Conservation (phyloP, 1,139 yeast genomes). For the Zygoascus meyerae region DNA sequence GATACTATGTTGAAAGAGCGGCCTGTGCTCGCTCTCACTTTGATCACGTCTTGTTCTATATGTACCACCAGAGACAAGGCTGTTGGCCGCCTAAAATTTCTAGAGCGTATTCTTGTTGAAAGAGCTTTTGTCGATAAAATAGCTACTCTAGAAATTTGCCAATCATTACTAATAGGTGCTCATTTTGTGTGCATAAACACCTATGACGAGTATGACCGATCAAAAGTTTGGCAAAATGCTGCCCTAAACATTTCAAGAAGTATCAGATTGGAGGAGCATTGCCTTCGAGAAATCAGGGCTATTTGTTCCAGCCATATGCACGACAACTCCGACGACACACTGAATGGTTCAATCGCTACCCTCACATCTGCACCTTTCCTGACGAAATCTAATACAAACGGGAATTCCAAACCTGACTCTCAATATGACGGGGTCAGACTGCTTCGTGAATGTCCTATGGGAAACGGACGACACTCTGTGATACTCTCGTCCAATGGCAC, state of each 20-base stretch:
- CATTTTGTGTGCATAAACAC: conserved; percentile 1
- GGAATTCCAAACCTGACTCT: no score
- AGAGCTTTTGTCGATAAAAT: not conserved
- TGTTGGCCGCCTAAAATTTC: conserved; percentile 40
- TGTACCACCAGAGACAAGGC: conserved; percentile 39
- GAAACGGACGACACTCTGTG: not conserved
- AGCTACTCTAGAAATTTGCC: not conserved
- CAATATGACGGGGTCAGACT: no score
- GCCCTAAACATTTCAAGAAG: not conserved
- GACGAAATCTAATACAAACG: no score
- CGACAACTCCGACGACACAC: no score
- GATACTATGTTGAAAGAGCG: conserved; percentile 39
- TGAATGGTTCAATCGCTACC: no score
- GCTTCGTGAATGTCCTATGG: not conserved
- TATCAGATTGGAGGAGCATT: not conserved
- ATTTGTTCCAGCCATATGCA: no score
- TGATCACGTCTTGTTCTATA: conserved; percentile 47
- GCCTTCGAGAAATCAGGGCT: not conserved
- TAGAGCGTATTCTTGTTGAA: conserved; percentile 44
- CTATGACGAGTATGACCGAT: not conserved
- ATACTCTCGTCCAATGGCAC: conserved; percentile 4
- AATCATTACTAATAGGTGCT: not conserved
- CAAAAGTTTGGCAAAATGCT: conserved; percentile 1
- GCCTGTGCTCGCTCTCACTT: conserved; percentile 44
- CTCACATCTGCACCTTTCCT: no score